phyloP scores from a whole-genome alignment of 345 rosid species.

The Toxicodendron radicans region DNA sequence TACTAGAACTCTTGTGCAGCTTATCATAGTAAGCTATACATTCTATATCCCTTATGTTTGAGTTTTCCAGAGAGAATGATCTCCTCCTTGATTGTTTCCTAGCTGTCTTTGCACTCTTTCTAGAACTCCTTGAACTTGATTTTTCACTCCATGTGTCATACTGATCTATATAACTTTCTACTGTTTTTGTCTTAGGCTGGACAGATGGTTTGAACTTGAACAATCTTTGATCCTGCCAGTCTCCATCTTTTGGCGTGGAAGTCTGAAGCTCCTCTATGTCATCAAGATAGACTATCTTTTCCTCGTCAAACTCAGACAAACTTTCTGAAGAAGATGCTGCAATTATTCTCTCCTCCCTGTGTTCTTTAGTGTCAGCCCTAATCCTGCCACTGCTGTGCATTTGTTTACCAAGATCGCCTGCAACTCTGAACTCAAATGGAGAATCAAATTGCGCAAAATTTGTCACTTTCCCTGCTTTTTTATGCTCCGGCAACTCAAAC shows the following conservation, averaged over 20 bases:
- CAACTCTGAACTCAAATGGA: neutral
- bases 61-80: conserved; percentile 33
- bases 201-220: conserved; percentile 53
- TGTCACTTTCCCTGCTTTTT: conserved; percentile 11
- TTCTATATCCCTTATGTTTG: conserved; percentile 31
- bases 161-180: conserved; percentile 19
- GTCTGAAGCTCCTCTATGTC: conserved; percentile 53
- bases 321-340: conserved; percentile 44
- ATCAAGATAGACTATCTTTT: conserved; percentile 46
- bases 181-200: neutral
- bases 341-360: conserved; percentile 11
- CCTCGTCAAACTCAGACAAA: conserved; percentile 33
- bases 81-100: conserved; percentile 39
- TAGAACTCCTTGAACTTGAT: conserved; percentile 21
- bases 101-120: conserved; percentile 16
- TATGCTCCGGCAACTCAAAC: conserved; percentile 9
- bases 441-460: conserved; percentile 8
- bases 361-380: neutral
- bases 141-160: conserved; percentile 27
- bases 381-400: conserved; percentile 5
- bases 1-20: conserved; percentile 23
- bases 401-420: conserved; percentile 13
- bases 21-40: conserved; percentile 36
- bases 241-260: conserved; percentile 24
- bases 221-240: conserved; percentile 48